Evolutionary conservation across 1,139 yeast genomes (phyloP).

Genomic region (Arxiozyma telluris): DNA sequence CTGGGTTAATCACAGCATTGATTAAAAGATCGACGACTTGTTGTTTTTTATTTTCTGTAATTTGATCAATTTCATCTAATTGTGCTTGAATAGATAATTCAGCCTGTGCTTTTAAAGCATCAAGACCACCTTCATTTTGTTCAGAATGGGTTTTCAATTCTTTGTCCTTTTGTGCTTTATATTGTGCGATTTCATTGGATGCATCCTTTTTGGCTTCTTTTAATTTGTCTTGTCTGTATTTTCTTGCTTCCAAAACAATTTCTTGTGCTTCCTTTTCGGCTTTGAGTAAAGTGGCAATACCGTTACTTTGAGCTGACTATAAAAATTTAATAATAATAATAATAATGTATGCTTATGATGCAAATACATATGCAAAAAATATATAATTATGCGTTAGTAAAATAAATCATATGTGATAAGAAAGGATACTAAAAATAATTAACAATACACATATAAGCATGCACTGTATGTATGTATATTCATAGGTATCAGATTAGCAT

Average conservation of each 20-base stretch:
- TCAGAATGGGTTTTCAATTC: slow-evolving; percentile 69
- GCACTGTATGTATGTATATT: neutral
- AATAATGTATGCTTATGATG: neutral
- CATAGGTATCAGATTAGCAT: neutral
- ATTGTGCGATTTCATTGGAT: slow-evolving; percentile 75
- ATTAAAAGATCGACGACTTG: slow-evolving; percentile 69
- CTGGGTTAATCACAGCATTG: slow-evolving; percentile 71
- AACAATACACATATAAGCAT: neutral
- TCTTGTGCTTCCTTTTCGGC: slow-evolving; percentile 97
- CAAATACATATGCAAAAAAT: neutral
- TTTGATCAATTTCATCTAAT: slow-evolving; percentile 51
- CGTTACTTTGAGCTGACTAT: slow-evolving; percentile 21
- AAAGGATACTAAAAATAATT: too few relatives aligned
- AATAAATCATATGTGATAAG: too few relatives aligned
- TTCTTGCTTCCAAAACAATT: slow-evolving; percentile 76
- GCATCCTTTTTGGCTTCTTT: slow-evolving; percentile 95
- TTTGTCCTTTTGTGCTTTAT: slow-evolving; percentile 74
- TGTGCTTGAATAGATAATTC: slow-evolving; percentile 52
- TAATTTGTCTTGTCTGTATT: slow-evolving; percentile 47
- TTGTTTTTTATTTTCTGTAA: slow-evolving; percentile 53
- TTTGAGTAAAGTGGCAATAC: slow-evolving; percentile 34
- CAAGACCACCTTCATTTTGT: slow-evolving; percentile 34
- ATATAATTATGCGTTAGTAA: neutral
- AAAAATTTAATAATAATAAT: neutral
- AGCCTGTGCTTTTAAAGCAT: slow-evolving; percentile 63